phyloP scores from a whole-genome alignment of 106 monocot genomes.

The Dendrobium nobile region DNA sequence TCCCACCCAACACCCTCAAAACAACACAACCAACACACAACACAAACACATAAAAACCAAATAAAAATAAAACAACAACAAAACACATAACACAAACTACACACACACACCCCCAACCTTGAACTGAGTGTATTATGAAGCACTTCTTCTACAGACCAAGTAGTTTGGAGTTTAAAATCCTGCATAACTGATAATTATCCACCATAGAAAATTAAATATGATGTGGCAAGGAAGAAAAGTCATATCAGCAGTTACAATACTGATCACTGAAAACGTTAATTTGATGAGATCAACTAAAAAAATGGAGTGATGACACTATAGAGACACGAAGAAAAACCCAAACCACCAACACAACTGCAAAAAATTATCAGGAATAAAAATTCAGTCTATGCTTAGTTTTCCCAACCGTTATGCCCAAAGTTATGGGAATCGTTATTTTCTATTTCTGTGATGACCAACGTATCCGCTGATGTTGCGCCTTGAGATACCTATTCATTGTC shows the following conservation, averaged over 20 bases:
- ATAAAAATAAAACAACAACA: no score
- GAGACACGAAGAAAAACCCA: conserved; percentile 4
- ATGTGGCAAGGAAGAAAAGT: conserved; percentile 8
- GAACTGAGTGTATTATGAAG: no score
- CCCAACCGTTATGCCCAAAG: conserved; percentile 64
- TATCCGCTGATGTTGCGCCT: conserved; percentile 10
- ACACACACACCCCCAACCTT: no score
- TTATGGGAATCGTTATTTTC: conserved; percentile 27
- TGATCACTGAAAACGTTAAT: conserved; percentile 3
- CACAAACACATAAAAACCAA: no score
- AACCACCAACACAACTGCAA: conserved; percentile 6
- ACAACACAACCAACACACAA: no score
- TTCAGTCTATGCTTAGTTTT: conserved; percentile 23
- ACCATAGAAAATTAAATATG: no score
- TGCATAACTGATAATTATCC: no score
- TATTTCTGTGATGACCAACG: conserved; percentile 10
- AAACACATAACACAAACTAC: no score
- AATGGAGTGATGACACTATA: neutral
- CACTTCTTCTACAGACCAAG: no score
- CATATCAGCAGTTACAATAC: conserved; percentile 12
- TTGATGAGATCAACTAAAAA: neutral
- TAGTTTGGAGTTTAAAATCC: no score
- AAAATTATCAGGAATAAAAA: conserved; percentile 8
- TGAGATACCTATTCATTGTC: conserved; percentile 6
- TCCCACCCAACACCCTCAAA: no score